A percentile compares a stretch with the other conserved stretches of the same genome.
These are phyloP conservation scores for Carex myosuroides DNA, from an alignment of 176 grass and related monocot species.

Conservation along the genomic window DNA sequence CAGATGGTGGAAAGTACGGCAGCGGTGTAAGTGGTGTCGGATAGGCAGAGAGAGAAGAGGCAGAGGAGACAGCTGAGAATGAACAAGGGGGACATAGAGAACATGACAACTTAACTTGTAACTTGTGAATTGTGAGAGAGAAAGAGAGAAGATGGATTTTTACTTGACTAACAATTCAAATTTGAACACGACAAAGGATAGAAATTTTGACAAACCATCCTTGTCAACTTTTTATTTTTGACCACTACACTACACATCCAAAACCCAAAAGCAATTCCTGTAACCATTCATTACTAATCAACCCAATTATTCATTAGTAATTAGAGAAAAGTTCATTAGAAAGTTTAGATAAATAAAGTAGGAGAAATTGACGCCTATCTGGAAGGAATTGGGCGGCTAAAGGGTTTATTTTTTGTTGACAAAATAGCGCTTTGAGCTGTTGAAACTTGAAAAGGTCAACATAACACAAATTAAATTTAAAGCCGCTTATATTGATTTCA, in stretches of 20 bases:
- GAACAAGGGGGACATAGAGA: not conserved
- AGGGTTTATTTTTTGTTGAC: not conserved
- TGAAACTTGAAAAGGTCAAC: not conserved
- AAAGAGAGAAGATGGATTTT: not conserved
- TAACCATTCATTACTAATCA: no score
- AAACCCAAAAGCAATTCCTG: not conserved
- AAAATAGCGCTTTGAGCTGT: not conserved
- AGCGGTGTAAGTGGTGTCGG: not conserved
- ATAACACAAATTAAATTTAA: not conserved
- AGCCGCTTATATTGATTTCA: not conserved
- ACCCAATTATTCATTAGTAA: no score
- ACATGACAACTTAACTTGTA: not conserved
- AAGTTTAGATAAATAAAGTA: not conserved
- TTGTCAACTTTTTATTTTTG: not conserved
- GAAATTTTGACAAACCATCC: not conserved
- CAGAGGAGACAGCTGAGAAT: conserved; percentile 5
- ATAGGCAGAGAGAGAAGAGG: not conserved
- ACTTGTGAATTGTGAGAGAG: not conserved
- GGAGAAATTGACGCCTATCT: not conserved
- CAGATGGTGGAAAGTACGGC: conserved; percentile 44
- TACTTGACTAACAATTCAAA: no score
- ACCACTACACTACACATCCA: not conserved
- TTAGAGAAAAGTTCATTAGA: no score
- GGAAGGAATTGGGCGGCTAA: not conserved
- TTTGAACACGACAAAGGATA: no score